Evolutionary conservation across 139 green algal genomes (phyloP).

Genomic region (Spirogloea muscicola): DNA sequence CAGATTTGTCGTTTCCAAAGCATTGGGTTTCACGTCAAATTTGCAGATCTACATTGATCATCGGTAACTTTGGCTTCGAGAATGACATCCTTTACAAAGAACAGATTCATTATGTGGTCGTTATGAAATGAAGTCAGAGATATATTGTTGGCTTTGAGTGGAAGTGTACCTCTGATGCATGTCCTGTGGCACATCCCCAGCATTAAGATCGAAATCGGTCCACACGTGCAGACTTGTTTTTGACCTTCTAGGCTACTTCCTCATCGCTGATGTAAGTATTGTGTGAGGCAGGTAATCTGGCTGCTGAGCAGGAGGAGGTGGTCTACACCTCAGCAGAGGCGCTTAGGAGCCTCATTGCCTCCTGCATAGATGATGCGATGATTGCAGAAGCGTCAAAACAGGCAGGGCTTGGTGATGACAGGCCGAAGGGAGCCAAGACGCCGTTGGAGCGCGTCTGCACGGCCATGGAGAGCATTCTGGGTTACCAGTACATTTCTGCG

Average conservation of each 20-base stretch:
- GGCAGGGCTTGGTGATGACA: slow-evolving; percentile 2
- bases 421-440: not conserved
- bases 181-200: not conserved
- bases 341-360: slow-evolving; percentile 23
- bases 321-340: slow-evolving; percentile 32
- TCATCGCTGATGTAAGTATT: not conserved
- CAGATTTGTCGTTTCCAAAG: too few species aligned
- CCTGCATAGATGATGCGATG: slow-evolving; percentile 39
- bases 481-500: slow-evolving; percentile 55
- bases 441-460: slow-evolving; percentile 59
- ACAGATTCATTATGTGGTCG: too few species aligned
- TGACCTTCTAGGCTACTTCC: not conserved
- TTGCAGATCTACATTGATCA: too few species aligned
- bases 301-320: slow-evolving; percentile 72
- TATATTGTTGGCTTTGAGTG: too few species aligned
- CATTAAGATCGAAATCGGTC: not conserved
- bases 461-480: slow-evolving; percentile 62
- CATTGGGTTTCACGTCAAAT: too few species aligned
- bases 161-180: not conserved
- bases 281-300: slow-evolving; percentile 23
- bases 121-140: too few species aligned
- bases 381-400: slow-evolving; percentile 16
- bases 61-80: too few species aligned
- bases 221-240: not conserved
- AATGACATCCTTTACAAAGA: too few species aligned